A percentile compares a stretch with the other conserved stretches of the same genome.
phyloP scores from a whole-genome alignment of 345 rosid genomes.

The Gossypioides kirkii region DNA sequence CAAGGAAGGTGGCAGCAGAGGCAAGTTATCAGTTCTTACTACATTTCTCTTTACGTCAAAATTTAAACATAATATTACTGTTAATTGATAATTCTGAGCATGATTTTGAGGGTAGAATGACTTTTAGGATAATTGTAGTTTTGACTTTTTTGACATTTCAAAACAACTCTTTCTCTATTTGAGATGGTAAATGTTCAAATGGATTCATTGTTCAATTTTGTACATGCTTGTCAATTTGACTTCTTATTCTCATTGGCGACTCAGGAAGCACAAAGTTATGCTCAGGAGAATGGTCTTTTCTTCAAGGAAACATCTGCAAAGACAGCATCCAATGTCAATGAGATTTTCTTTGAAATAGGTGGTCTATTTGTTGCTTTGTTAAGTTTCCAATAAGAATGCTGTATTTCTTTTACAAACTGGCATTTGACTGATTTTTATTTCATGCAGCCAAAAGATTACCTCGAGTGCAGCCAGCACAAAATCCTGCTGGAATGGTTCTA shows the following conservation, averaged over 20 bases:
- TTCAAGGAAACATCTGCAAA: slow-evolving; percentile 98
- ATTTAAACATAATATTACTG: neutral
- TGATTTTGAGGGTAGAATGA: neutral
- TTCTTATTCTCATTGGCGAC: slow-evolving; percentile 5
- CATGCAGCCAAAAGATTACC: slow-evolving; percentile 74
- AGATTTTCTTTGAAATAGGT: slow-evolving; percentile 91
- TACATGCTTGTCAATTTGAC: neutral
- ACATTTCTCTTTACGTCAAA: neutral
- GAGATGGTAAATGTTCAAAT: slow-evolving; percentile 1
- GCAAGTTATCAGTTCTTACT: slow-evolving; percentile 31
- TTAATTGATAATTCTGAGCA: neutral
- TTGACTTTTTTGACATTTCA: neutral
- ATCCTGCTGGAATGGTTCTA: slow-evolving; percentile 85
- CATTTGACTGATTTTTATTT: neutral
- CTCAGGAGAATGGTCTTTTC: slow-evolving; percentile 84
- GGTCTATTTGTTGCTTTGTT: neutral
- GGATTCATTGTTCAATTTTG: neutral
- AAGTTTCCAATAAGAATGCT: neutral
- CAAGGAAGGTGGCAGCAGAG: slow-evolving; percentile 75
- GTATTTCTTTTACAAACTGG: neutral
- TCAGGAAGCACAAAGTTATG: slow-evolving; percentile 88
- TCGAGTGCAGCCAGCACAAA: slow-evolving; percentile 77
- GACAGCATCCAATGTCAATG: slow-evolving; percentile 86
- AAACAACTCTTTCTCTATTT: neutral
- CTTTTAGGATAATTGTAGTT: neutral